phyloP scores from a whole-genome alignment of 441 rosid species.

The Breynia disticha region DNA sequence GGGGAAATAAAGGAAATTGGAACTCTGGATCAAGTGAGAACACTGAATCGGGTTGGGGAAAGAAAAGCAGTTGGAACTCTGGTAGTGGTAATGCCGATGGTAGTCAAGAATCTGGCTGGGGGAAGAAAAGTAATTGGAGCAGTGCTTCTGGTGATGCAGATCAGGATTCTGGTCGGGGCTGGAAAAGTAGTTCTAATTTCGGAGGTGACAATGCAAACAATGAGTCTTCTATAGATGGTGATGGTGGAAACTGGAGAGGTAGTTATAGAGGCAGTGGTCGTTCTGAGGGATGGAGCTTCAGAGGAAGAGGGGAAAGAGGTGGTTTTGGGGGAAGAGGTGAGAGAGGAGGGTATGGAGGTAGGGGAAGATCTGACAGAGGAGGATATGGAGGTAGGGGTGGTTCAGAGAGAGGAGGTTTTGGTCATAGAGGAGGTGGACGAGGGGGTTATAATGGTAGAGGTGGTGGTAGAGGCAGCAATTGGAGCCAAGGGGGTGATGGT shows the following conservation, averaged over 20 bases:
- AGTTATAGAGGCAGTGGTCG: constrained; percentile 37
- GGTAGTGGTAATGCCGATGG: constrained; percentile 6
- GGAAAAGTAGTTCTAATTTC: constrained; percentile 29
- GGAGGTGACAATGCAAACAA: constrained; percentile 21
- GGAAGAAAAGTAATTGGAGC: constrained; percentile 18
- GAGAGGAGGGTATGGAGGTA: constrained; percentile 17
- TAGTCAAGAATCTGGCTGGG: constrained; percentile 21
- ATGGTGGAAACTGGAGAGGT: constrained; percentile 43
- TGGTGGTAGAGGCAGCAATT: constrained; percentile 33
- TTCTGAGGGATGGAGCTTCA: constrained; percentile 22
- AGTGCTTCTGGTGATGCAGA: constrained; percentile 22
- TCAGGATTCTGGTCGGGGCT: constrained; percentile 19
- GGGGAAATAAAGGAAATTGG: background rate
- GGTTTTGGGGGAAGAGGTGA: constrained; percentile 30
- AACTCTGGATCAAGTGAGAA: constrained; percentile 5
- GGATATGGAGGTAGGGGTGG: constrained; percentile 19
- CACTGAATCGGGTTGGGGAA: constrained; percentile 17
- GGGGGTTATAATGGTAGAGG: constrained; percentile 30
- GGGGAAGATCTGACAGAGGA: constrained; percentile 19
- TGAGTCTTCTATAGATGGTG: constrained; percentile 26
- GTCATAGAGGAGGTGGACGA: constrained; percentile 19
- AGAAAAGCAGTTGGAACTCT: constrained; percentile 13
- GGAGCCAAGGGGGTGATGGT: constrained; percentile 18
- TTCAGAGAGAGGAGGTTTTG: constrained; percentile 13
- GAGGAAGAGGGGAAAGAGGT: constrained; percentile 26